Base-by-base conservation (phyloP, 495 filamentous ascomycete genomes). In the Echria macrotheca region DNA sequence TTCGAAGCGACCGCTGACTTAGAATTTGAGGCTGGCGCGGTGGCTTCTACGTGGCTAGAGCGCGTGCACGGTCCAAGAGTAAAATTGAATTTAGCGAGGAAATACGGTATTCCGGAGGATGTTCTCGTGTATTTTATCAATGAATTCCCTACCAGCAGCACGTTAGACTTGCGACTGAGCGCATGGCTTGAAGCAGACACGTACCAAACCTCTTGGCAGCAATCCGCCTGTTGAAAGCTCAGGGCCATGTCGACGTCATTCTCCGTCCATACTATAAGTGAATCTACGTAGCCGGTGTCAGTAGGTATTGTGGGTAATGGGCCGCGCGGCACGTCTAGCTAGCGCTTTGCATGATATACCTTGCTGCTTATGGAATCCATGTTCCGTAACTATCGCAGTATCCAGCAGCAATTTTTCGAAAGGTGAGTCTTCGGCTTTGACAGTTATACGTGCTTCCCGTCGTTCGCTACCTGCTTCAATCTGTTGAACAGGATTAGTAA, bases 281-380 rank as follows among this genome's bases (percentile, higher is more conserved):
- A 97, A 67, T 97, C 93, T 90, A 66, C n/a, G n/a, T n/a, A n/a
- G n/a, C n/a, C n/a, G n/a, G n/a, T n/a, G n/a, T 48, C 8, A 15
- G 36, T 19, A 49, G 25, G 0, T 17, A 12, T 32, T 12, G 35
- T 44, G 19, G 11, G 19, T 15, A 2, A 37, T 26, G 32, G 12
- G 39, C 26, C 44, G 17, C 10, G 11, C 21, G 21, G 4, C 12
- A 18, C 47, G 18, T n/a, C 5, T 4, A 41, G 18, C 25, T n/a
- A n/a, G n/a, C n/a, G n/a, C n/a, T n/a, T n/a, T n/a, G n/a, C n/a
- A n/a, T n/a, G n/a, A 69, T 68, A 59, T 75, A 91, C 90, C 90
- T 84, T 96, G 93, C 62, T 98, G 93, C 69, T 96, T 96, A 69
- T 96, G 89, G 69, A 96, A 97, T 32, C 86, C 87, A 80, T 96